Evolutionary conservation across 768 basidiomycete species (phyloP).

Genomic region (Boletus pseudo-olivaceus): DNA sequence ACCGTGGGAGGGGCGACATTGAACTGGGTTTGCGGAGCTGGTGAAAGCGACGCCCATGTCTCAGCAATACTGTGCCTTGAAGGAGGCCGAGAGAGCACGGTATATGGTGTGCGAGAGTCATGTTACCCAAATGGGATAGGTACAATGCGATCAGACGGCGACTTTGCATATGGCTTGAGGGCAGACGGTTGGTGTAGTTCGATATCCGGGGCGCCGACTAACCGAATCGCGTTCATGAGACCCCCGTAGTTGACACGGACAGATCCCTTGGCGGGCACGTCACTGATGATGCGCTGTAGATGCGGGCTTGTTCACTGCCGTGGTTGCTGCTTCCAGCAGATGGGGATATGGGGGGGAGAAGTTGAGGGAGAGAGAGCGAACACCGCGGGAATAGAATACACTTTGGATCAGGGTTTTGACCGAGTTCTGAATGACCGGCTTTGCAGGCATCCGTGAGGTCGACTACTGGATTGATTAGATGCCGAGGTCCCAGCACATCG

Average conservation of each 20-base stretch:
- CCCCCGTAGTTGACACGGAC: conserved; percentile 24
- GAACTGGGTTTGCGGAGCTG: not conserved
- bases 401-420: conserved; percentile 19
- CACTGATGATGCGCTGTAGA: conserved; percentile 14
- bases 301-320: not conserved
- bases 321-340: conserved; percentile 8
- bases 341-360: conserved; percentile 18
- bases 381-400: conserved; percentile 23
- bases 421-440: conserved; percentile 41
- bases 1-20: not conserved
- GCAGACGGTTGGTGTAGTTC: conserved; percentile 12
- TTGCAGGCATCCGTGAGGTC: conserved; percentile 33
- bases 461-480: conserved; percentile 29
- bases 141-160: conserved; percentile 27
- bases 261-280: conserved; percentile 7
- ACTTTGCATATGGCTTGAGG: not conserved
- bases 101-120: conserved; percentile 53
- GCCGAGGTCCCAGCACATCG: conserved; percentile 63
- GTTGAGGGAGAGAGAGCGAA: conserved; percentile 20
- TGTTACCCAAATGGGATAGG: conserved; percentile 57
- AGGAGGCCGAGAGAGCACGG: conserved; percentile 59
- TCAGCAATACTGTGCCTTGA: conserved; percentile 31
- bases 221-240: conserved; percentile 29
- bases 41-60: conserved; percentile 8
- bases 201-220: conserved; percentile 29